Percentiles rank a stretch among this genome's conserved stretches.
These are phyloP conservation scores for Fusarium transvaalense DNA, from an alignment of 2,329 filamentous ascomycete species.

Conservation along the genomic window DNA sequence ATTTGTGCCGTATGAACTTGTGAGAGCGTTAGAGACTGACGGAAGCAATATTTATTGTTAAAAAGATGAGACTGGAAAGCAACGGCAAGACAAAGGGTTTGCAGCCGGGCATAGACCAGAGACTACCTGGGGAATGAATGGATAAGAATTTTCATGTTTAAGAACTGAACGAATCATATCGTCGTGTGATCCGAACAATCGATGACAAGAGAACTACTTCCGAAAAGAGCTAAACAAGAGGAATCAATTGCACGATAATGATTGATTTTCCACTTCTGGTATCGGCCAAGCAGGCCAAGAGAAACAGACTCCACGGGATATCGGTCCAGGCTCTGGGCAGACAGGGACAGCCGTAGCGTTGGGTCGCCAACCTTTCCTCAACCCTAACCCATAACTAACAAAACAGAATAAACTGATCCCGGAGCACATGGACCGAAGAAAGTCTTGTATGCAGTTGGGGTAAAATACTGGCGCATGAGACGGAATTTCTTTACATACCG, in stretches of 20 bases:
- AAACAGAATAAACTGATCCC: neutral
- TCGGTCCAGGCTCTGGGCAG: slow-evolving; percentile 28
- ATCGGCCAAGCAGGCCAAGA: slow-evolving; percentile 15
- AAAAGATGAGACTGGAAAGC: neutral
- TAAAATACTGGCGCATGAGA: neutral
- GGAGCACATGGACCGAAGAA: neutral
- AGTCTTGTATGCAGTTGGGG: neutral
- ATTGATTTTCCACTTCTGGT: neutral
- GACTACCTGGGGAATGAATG: neutral
- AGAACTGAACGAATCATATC: neutral
- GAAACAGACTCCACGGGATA: slow-evolving; percentile 18
- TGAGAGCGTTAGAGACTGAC: too few species aligned
- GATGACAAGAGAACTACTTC: neutral
- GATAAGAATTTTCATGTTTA: neutral
- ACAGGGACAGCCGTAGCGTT: slow-evolving; percentile 9
- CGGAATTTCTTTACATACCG: slow-evolving; percentile 19
- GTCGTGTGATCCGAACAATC: neutral
- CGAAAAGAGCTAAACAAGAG: neutral
- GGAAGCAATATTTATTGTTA: too few species aligned
- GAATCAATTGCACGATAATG: neutral
- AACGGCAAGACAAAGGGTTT: neutral
- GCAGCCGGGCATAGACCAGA: neutral
- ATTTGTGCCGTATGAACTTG: too few species aligned
- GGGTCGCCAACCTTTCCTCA: slow-evolving; percentile 17
- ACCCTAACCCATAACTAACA: slow-evolving; percentile 30